phyloP scores from a whole-genome alignment of 371 early-diverging fungal species.

The Actinomucor elegans region DNA sequence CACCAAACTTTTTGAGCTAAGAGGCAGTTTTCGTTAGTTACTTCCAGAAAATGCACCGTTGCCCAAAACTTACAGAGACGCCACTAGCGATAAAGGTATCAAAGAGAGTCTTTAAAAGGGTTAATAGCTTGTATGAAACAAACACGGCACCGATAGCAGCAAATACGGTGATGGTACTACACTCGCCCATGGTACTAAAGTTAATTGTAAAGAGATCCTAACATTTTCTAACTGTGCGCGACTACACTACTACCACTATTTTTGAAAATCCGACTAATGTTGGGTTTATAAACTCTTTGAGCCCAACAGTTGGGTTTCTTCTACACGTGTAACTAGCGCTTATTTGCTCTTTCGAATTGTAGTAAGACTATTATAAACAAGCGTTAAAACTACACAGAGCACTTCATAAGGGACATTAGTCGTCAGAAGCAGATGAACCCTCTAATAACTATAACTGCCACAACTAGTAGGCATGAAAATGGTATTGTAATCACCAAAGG shows the following conservation, averaged over 20 bases:
- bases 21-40: no score
- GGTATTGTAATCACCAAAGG: no score
- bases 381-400: background rate
- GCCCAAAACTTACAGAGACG: constrained; percentile 55
- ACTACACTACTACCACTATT: no score
- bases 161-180: constrained; percentile 32
- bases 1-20: constrained; percentile 80
- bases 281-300: background rate
- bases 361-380: background rate
- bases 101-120: constrained; percentile 52
- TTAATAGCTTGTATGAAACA: constrained; percentile 45
- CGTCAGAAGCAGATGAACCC: background rate
- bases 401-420: background rate
- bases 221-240: no score
- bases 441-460: no score
- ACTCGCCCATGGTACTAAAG: constrained; percentile 21
- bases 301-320: constrained; percentile 2
- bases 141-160: constrained; percentile 53
- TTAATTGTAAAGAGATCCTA: background rate
- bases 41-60: background rate
- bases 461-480: no score
- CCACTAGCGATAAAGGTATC: constrained; percentile 62
- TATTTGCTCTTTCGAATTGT: background rate
- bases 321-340: background rate
- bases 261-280: no score